Evolutionary conservation across 2,329 filamentous ascomycete genomes (phyloP), one percentile per base, ranked within the genome.

Genomic region (Bretziella fagacearum): DNA sequence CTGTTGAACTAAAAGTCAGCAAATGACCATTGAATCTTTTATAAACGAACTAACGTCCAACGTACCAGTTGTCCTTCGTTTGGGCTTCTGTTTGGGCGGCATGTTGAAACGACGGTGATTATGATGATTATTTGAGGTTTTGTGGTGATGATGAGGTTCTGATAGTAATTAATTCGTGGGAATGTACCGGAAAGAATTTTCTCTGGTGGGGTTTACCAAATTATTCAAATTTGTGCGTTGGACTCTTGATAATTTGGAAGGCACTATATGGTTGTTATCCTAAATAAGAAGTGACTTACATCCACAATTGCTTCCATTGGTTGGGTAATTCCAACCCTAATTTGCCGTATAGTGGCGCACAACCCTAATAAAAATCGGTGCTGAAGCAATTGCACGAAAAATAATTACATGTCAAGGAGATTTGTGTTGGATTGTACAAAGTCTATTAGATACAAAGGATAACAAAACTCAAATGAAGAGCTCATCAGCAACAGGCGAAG

Each of bases 401-500:
- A 6, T n/a, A 10, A 10, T 33, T 33, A 10, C 30, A n/a, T n/a
- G 30, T 5, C 27, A 6, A 29, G 13, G 27, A 13, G 13, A 29
- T 6, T 29, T n/a, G n/a, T n/a, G n/a, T n/a, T n/a, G n/a, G n/a
- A 11, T 11, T n/a, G 3, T 10, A 20, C 11, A 6, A 13, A 39
- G 25, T 32, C 6, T 43, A 43, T 43, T 15, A 18, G 23, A 30
- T 18, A 30, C 11, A 43, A 32, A 17, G 15, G 13, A 42, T 26
- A 27, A 15, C 15, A 43, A 17, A 22, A 10, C 33, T 48, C 22
- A 49, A 33, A 49, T 44, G 18, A 51, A 30, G 4, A 52, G 17
- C 8, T 48, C 44, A 33, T 52, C 47, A n/a, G 33, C 41, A 15
- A 41, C 15, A 11, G 47, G 40, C 6, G 48, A 52, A 33, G 40